Conservation (phyloP, 352 stramenopile genomes). For the Phytophthora ohioensis region DNA sequence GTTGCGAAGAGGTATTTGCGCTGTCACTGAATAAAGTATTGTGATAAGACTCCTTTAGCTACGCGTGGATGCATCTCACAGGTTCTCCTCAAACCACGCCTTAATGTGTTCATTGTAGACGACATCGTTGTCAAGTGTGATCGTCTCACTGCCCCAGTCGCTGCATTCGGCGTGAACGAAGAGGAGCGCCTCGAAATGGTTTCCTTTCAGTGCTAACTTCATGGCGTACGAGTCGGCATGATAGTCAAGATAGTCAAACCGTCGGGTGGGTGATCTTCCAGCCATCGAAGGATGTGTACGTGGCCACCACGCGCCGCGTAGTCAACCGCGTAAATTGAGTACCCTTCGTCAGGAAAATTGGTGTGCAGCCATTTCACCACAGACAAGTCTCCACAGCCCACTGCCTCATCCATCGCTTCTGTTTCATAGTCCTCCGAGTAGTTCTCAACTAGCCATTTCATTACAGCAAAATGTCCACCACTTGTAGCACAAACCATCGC, state of each 20-base stretch:
- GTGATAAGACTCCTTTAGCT: too few relatives aligned
- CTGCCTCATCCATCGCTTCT: conserved; percentile 5
- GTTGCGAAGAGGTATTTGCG: too few relatives aligned
- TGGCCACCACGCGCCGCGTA: not conserved
- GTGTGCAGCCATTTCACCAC: conserved; percentile 14
- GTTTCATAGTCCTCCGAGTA: not conserved
- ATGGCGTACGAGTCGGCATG: not conserved
- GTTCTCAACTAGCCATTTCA: conserved; percentile 2
- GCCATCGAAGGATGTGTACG: not conserved
- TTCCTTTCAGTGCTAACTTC: not conserved
- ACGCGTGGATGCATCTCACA: not conserved
- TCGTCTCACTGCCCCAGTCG: not conserved
- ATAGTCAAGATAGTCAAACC: not conserved
- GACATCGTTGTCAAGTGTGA: not conserved
- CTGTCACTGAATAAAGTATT: too few relatives aligned
- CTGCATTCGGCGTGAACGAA: not conserved
- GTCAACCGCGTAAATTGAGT: not conserved
- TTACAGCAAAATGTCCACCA: not conserved
- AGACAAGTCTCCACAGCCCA: not conserved
- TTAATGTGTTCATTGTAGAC: not conserved
- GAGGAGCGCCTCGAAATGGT: conserved; percentile 7
- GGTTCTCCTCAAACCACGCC: not conserved
- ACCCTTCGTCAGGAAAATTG: conserved; percentile 8
- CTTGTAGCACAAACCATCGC: not conserved
- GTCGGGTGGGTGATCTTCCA: not conserved